These are phyloP conservation scores for Myochromella boudieri DNA, from an alignment of 768 basidiomycete genomes.

Conservation along the genomic window DNA sequence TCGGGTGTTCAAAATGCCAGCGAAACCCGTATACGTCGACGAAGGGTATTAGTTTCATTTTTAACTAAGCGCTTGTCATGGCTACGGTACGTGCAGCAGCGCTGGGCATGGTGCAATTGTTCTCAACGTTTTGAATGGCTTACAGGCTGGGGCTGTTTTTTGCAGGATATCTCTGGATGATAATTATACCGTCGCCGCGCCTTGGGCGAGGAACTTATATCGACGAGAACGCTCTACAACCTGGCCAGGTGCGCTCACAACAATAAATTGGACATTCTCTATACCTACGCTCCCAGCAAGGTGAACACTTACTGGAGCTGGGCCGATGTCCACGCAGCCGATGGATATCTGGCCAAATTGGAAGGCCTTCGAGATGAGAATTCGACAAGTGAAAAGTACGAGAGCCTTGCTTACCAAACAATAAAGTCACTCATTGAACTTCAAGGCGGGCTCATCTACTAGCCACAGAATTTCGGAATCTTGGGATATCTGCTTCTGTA, in stretches of 20 bases:
- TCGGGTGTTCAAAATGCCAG: constrained; percentile 24
- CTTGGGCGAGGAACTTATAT: constrained; percentile 76
- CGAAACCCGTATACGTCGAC: constrained; percentile 44
- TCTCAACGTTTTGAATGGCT: constrained; percentile 8
- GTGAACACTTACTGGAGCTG: constrained; percentile 92
- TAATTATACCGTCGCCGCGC: constrained; percentile 65
- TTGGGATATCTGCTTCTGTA: constrained; percentile 69
- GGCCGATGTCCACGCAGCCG: constrained; percentile 87
- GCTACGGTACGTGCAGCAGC: constrained; percentile 34
- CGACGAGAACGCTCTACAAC: constrained; percentile 95
- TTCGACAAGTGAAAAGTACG: constrained; percentile 73
- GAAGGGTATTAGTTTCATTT: constrained; percentile 33
- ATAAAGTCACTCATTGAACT: constrained; percentile 5
- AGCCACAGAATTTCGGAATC: constrained; percentile 62
- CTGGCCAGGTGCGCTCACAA: constrained; percentile 67
- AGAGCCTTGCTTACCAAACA: constrained; percentile 1
- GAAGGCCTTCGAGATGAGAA: constrained; percentile 63
- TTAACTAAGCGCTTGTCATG: constrained; percentile 34
- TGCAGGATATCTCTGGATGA: constrained; percentile 80
- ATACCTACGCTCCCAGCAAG: constrained; percentile 39
- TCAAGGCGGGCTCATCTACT: constrained; percentile 67
- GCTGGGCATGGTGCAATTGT: neutral
- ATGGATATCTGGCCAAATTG: constrained; percentile 72
- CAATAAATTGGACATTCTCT: neutral
- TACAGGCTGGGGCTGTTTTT: constrained; percentile 56